Evolutionary conservation across 2,329 filamentous ascomycete genomes (phyloP).

Genomic region (Pseudocercospora crystallina): DNA sequence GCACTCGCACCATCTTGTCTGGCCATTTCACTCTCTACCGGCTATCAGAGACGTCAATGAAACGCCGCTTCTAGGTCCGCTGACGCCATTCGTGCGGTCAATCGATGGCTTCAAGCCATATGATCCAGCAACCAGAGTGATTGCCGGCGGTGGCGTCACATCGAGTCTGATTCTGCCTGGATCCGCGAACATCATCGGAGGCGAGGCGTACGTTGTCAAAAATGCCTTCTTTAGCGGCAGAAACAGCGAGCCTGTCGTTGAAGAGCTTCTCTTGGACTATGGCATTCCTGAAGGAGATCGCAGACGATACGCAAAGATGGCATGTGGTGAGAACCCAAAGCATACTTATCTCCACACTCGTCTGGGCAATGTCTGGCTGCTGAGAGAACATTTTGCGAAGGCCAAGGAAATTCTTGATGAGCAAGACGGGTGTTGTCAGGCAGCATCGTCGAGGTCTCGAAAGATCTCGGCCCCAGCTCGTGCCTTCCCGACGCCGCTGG

Average conservation of each 20-base stretch:
- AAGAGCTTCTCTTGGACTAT: constrained; percentile 2
- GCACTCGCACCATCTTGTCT: constrained; percentile 2
- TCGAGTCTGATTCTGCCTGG: constrained; percentile 1
- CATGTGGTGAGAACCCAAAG: constrained; percentile 2
- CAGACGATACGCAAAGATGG: constrained; percentile 1
- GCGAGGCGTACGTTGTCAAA: constrained; percentile 4
- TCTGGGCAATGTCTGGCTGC: constrained; percentile 1
- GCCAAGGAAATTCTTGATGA: background rate
- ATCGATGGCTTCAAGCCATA: constrained; percentile 6
- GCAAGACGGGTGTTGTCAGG: constrained; percentile 1
- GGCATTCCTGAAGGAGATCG: background rate
- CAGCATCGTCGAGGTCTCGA: background rate
- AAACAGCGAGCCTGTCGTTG: background rate
- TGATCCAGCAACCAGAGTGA: constrained; percentile 2
- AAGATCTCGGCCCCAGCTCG: background rate
- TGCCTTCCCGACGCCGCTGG: background rate
- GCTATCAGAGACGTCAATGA: constrained; percentile 3
- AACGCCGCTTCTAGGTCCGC: background rate
- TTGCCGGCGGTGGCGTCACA: background rate
- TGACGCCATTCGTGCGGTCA: constrained; percentile 4
- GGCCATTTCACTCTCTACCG: constrained; percentile 3
- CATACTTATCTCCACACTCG: constrained; percentile 2
- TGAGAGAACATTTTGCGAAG: background rate
- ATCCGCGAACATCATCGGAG: constrained; percentile 6
- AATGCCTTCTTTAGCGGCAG: constrained; percentile 3